Evolutionary conservation across 257 asterid genomes (phyloP), one percentile per base, ranked within the genome.

Genomic region (Forsythia suspensa): DNA sequence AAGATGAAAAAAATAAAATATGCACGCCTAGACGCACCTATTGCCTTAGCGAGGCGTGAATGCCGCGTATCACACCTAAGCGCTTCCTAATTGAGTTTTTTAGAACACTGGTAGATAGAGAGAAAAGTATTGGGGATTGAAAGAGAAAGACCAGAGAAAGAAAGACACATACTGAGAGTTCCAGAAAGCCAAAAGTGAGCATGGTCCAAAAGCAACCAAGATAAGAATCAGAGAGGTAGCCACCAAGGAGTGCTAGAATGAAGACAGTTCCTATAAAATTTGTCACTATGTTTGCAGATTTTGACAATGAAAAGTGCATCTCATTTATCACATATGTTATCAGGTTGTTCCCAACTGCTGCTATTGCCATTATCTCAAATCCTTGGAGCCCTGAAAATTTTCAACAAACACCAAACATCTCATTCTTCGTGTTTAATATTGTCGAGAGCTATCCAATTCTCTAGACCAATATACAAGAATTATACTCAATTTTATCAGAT

Each of bases 161-260:
- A 29, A 29, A 29, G 34, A 29, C 34, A 63, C 70, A 5, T 85
- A 93, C 98, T 83, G 98, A 95, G 44, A 95, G 97, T 82, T 95
- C 99, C 21, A 95, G 69, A 71, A 92, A 90, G 80, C 86, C 99
- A 76, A 92, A 93, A 85, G 90, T 86, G 88, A 95, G 92, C 82
- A 89, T 88, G 78, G 98, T 93, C 99, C 97, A 92, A 80, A 91
- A 95, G 82, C 97, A 95, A 18, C 97, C 99, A 66, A 95, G 99
- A 85, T 86, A 88, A 68, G 98, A 92, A 76, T 95, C 98, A 15
- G 99, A 94, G 76, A 95, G 93, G 84, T 91, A 92, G 72, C 99
- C 98, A 3, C 99, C 99, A 77, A 93, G 75, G 4, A 95, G 92
- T 7, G 97, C 84, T 20, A 93, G 86, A 61, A 95, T 76, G 91